A percentile compares a stretch with the other conserved stretches of the same genome.
Evolutionary conservation across 2,329 filamentous ascomycete genomes (phyloP).

Genomic region (Epichloe coenophiala): DNA sequence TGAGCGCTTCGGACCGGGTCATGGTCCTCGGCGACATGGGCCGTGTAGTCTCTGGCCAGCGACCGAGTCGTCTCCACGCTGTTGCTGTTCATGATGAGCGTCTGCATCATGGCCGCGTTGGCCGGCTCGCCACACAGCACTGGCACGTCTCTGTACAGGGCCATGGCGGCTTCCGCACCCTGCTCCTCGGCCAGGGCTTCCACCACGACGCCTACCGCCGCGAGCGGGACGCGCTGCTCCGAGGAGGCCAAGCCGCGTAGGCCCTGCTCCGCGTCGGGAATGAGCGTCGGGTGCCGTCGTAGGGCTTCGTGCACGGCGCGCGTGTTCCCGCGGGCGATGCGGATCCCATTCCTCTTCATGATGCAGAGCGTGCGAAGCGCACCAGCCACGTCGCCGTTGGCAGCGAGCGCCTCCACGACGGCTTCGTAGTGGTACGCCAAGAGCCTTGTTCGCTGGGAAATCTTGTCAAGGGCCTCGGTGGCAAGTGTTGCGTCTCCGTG

Average conservation of each 20-base stretch:
- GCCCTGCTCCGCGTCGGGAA: constrained; percentile 37
- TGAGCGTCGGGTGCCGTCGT: constrained; percentile 27
- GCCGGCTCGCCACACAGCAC: constrained; percentile 17
- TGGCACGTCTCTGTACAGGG: constrained; percentile 18
- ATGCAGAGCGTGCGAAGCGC: constrained; percentile 59
- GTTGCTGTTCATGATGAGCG: constrained; percentile 18
- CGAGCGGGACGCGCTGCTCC: constrained; percentile 23
- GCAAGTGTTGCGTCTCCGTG: constrained; percentile 55
- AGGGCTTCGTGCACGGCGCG: constrained; percentile 48
- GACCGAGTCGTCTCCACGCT: constrained; percentile 12
- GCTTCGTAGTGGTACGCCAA: constrained; percentile 64
- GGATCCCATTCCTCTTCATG: constrained; percentile 44
- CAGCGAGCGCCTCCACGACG: constrained; percentile 57
- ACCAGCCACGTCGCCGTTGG: constrained; percentile 43
- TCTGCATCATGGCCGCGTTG: constrained; percentile 14
- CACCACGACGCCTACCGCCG: constrained; percentile 20
- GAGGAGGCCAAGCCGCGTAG: constrained; percentile 38
- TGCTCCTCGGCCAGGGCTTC: constrained; percentile 18
- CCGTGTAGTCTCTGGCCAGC: constrained; percentile 18
- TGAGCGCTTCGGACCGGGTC: constrained; percentile 6
- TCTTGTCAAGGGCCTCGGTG: constrained; percentile 49
- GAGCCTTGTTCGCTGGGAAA: constrained; percentile 31
- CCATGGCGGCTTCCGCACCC: constrained; percentile 19
- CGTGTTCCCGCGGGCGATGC: constrained; percentile 47
- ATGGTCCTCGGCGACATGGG: constrained; percentile 8